A percentile compares a stretch with the other conserved stretches of the same genome.
phyloP scores from a whole-genome alignment of 805 yeast genomes.

The Starmerella cellae region DNA sequence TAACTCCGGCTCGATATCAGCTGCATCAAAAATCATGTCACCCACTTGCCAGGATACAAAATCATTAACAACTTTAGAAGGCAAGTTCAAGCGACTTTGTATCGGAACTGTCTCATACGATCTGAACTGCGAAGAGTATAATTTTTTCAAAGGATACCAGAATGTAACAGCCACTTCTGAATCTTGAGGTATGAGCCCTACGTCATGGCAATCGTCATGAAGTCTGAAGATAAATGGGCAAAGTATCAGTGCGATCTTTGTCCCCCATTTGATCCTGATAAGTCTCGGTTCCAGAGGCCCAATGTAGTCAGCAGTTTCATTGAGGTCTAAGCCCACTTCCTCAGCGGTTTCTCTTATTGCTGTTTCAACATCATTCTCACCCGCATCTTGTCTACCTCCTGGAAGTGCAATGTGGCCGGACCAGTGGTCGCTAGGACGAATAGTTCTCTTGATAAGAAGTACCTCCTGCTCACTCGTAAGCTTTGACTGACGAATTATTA shows the following conservation, averaged over 20 bases:
- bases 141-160: conserved; percentile 27
- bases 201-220: conserved; percentile 14
- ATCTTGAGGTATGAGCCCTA: conserved; percentile 22
- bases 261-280: conserved; percentile 27
- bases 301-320: conserved; percentile 20
- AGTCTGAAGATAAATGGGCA: conserved; percentile 28
- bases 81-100: conserved; percentile 20
- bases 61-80: conserved; percentile 6
- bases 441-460: conserved; percentile 29
- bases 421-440: conserved; percentile 29
- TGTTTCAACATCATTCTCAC: conserved; percentile 25
- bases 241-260: conserved; percentile 25
- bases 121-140: conserved; percentile 17
- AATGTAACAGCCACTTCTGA: conserved; percentile 29
- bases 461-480: conserved; percentile 21
- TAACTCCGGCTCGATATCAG: conserved; percentile 14
- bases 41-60: conserved; percentile 21
- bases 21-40: conserved; percentile 23
- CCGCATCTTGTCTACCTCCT: conserved; percentile 30
- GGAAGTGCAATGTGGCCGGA: conserved; percentile 33
- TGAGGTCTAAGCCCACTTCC: conserved; percentile 31
- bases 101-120: conserved; percentile 19
- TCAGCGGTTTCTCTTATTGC: conserved; percentile 30
- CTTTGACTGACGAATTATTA: conserved; percentile 4
- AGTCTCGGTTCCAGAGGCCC: conserved; percentile 29